phyloP scores from a whole-genome alignment of 2,329 filamentous ascomycete genomes.

The Sporothrix protearum region DNA sequence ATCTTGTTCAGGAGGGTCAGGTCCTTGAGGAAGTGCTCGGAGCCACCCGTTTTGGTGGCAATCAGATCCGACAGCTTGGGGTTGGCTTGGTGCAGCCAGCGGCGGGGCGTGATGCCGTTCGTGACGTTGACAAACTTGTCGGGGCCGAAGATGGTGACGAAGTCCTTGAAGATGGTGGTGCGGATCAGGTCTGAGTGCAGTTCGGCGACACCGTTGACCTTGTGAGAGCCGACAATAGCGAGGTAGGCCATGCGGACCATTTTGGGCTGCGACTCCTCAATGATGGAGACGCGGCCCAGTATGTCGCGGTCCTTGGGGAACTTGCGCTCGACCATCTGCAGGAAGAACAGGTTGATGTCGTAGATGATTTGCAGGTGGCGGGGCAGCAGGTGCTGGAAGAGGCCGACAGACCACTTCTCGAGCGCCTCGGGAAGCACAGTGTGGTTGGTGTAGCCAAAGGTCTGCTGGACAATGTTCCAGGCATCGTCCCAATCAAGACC shows the following conservation, averaged over 20 bases:
- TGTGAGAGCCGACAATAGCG: conserved; percentile 95
- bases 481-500: conserved; percentile 90
- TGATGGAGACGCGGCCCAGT: conserved; percentile 84
- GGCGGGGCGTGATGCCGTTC: conserved; percentile 91
- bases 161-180: conserved; percentile 99
- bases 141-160: conserved; percentile 87
- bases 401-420: conserved; percentile 95
- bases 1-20: conserved; percentile 81
- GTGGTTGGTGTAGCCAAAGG: conserved; percentile 97
- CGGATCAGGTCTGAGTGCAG: conserved; percentile 97
- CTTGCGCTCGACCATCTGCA: conserved; percentile 82
- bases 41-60: conserved; percentile 77
- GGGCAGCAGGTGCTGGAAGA: conserved; percentile 88
- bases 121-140: conserved; percentile 99
- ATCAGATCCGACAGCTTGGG: conserved; percentile 88
- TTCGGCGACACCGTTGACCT: conserved; percentile 97
- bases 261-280: conserved; percentile 94
- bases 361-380: conserved; percentile 96
- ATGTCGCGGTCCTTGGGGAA: conserved; percentile 90
- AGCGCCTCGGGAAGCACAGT: conserved; percentile 94
- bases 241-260: conserved; percentile 97
- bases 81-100: conserved; percentile 98
- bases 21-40: conserved; percentile 78
- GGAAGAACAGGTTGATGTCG: conserved; percentile 93
- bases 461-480: conserved; percentile 74